Evolutionary conservation across 768 basidiomycete genomes (phyloP).

Genomic region (Pleurotus djamor): DNA sequence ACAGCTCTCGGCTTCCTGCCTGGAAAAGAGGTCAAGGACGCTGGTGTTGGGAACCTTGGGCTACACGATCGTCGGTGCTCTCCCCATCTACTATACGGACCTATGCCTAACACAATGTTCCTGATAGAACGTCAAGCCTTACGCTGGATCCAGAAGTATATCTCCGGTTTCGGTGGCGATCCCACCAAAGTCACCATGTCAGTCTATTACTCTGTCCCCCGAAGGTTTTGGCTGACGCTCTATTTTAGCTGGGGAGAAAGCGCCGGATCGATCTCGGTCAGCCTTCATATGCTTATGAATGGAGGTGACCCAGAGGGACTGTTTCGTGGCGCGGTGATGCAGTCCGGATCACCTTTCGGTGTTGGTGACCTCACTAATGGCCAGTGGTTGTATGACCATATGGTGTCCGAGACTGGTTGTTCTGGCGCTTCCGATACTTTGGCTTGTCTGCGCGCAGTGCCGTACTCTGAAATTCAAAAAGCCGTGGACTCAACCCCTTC

Average conservation of each 20-base stretch:
- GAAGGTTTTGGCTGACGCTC: background rate
- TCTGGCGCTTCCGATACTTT: conserved; percentile 15
- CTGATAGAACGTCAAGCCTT: conserved; percentile 33
- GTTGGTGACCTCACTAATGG: conserved; percentile 41
- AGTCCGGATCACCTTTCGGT: conserved; percentile 46
- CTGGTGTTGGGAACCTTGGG: conserved; percentile 36
- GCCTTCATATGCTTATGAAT: conserved; percentile 47
- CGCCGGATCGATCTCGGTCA: conserved; percentile 54
- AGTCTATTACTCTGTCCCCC: background rate
- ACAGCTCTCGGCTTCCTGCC: conserved; percentile 24
- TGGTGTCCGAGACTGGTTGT: conserved; percentile 20
- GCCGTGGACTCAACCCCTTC: conserved; percentile 19
- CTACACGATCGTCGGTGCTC: conserved; percentile 35
- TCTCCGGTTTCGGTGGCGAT: conserved; percentile 59
- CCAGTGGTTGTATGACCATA: conserved; percentile 17
- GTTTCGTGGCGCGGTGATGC: conserved; percentile 51
- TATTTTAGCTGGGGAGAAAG: conserved; percentile 47
- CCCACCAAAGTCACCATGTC: conserved; percentile 49
- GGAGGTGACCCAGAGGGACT: conserved; percentile 40
- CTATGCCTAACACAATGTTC: background rate
- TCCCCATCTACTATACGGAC: background rate
- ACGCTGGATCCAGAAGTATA: conserved; percentile 51
- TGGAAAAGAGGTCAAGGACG: conserved; percentile 24
- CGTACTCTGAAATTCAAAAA: conserved; percentile 12
- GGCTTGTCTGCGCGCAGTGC: conserved; percentile 18